Evolutionary conservation across 768 basidiomycete species (phyloP).

Genomic region (Royoungia palumana): DNA sequence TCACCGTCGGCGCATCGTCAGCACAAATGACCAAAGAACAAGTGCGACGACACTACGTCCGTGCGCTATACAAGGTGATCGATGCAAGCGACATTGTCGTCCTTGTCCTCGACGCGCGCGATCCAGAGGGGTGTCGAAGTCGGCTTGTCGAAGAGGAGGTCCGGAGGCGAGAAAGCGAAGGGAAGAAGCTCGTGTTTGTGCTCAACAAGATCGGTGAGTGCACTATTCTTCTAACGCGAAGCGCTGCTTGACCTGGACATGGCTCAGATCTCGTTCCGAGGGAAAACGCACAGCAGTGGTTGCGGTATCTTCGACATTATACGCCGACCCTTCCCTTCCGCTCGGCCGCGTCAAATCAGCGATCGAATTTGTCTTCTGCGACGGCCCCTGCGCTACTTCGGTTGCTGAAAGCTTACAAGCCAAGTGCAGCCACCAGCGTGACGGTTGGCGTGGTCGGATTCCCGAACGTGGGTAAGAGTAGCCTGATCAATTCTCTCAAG

Average conservation of each 20-base stretch:
- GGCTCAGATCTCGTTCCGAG: slow-evolving; percentile 80
- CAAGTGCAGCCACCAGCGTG: slow-evolving; percentile 58
- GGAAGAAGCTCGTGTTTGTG: slow-evolving; percentile 90
- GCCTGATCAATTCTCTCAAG: slow-evolving; percentile 89
- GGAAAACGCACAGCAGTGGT: slow-evolving; percentile 85
- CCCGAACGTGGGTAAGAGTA: slow-evolving; percentile 97
- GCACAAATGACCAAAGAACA: slow-evolving; percentile 62
- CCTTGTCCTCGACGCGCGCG: slow-evolving; percentile 88
- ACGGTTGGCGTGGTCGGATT: slow-evolving; percentile 94
- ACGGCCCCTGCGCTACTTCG: slow-evolving; percentile 77
- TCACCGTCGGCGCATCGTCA: slow-evolving; percentile 27
- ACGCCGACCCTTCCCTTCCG: slow-evolving; percentile 94
- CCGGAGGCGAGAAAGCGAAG: slow-evolving; percentile 74
- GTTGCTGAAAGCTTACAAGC: slow-evolving; percentile 81
- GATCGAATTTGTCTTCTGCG: slow-evolving; percentile 73
- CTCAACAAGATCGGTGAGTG: slow-evolving; percentile 94
- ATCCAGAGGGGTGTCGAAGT: slow-evolving; percentile 92
- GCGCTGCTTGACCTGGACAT: neutral
- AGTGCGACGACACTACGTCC: slow-evolving; percentile 68
- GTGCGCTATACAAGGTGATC: slow-evolving; percentile 85
- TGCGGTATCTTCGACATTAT: slow-evolving; percentile 85
- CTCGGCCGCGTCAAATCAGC: slow-evolving; percentile 69
- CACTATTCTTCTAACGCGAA: neutral
- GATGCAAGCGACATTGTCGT: slow-evolving; percentile 90
- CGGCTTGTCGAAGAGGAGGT: slow-evolving; percentile 94